These are phyloP conservation scores for Backusella mclennaniae DNA, from an alignment of 192 early-diverging fungal genomes.

Conservation along the genomic window DNA sequence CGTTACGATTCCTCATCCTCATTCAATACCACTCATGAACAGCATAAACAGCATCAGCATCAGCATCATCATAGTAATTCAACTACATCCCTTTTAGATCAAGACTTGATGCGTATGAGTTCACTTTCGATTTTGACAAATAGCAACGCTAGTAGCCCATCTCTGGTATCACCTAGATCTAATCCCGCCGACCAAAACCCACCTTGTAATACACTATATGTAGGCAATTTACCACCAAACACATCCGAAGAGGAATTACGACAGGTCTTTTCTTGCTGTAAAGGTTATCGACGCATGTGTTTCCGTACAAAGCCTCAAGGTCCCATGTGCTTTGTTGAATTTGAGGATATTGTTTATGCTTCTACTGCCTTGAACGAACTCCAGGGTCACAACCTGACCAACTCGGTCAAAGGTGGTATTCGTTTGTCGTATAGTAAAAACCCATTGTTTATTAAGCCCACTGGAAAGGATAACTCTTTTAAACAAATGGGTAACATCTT, in stretches of 20 bases:
- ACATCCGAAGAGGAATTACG: constrained; percentile 89
- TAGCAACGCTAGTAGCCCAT: not conserved
- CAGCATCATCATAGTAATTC: constrained; percentile 8
- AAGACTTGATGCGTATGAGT: constrained; percentile 12
- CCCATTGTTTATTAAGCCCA: constrained; percentile 54
- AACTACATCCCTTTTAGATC: constrained; percentile 1
- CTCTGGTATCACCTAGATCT: constrained; percentile 21
- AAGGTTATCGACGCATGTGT: constrained; percentile 88
- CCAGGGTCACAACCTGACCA: constrained; percentile 79
- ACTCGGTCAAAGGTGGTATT: constrained; percentile 91
- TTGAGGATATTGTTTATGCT: constrained; percentile 91
- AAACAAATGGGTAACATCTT: constrained; percentile 1
- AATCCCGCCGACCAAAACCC: constrained; percentile 94
- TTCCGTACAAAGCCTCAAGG: constrained; percentile 89
- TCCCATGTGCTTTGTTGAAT: constrained; percentile 99
- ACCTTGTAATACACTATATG: constrained; percentile 98
- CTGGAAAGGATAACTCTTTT: not conserved
- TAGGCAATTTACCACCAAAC: constrained; percentile 91
- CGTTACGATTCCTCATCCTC: constrained; percentile 37
- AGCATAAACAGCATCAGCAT: constrained; percentile 9
- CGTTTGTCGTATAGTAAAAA: constrained; percentile 95
- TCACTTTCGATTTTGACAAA: constrained; percentile 45
- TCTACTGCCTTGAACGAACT: constrained; percentile 87
- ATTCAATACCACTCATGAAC: constrained; percentile 32
- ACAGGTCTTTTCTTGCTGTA: constrained; percentile 70